Evolutionary conservation across 495 filamentous ascomycete species (phyloP).

Genomic region (Gamarada debralockiae): DNA sequence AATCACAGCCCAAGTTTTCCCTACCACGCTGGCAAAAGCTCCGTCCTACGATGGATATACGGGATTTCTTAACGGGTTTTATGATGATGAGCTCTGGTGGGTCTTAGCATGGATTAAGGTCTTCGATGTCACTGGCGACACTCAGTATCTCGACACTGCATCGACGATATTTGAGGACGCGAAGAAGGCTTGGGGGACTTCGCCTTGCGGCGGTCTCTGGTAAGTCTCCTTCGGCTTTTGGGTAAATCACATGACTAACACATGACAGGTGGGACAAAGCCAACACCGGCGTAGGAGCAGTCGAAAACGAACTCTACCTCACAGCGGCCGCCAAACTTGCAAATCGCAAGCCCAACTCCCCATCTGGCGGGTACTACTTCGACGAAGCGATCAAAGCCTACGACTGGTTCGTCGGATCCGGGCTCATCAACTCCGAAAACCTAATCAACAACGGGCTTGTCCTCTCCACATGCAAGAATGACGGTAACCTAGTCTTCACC

Average conservation of each 20-base stretch:
- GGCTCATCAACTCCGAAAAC: constrained; percentile 59
- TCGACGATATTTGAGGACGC: constrained; percentile 60
- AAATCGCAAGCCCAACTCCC: constrained; percentile 46
- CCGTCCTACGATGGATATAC: constrained; percentile 5
- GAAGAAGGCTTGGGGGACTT: constrained; percentile 42
- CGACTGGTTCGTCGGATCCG: constrained; percentile 63
- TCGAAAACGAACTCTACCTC: constrained; percentile 74
- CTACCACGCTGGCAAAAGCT: constrained; percentile 31
- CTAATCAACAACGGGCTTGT: constrained; percentile 71
- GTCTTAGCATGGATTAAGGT: constrained; percentile 61
- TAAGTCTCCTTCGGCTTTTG: neutral
- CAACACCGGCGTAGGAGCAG: constrained; percentile 57
- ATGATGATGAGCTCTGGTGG: constrained; percentile 75
- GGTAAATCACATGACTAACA: neutral
- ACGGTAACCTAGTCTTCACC: constrained; percentile 52
- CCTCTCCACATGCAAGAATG: constrained; percentile 49
- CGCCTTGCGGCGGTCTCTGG: constrained; percentile 61
- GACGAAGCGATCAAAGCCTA: constrained; percentile 54
- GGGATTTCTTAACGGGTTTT: constrained; percentile 58
- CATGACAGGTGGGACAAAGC: constrained; percentile 54
- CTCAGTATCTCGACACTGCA: constrained; percentile 50
- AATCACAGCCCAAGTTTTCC: constrained; percentile 26
- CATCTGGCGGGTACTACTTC: constrained; percentile 46
- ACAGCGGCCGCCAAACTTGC: constrained; percentile 67
- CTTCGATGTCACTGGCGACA: constrained; percentile 55